Conservation (phyloP, 1,284 basidiomycete genomes). For the Crepidotus sp. region DNA sequence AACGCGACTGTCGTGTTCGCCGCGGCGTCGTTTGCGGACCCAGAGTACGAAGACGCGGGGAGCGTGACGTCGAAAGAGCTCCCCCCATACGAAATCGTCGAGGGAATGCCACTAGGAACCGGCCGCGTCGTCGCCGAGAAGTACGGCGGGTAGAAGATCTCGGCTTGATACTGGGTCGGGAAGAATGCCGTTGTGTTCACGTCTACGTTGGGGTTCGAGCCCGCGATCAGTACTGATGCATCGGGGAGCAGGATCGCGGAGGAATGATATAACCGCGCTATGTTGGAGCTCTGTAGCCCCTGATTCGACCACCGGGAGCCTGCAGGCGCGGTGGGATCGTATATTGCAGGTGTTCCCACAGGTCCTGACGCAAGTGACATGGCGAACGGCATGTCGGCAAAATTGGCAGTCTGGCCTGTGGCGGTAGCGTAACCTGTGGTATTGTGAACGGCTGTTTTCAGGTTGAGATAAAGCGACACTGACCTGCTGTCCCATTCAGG, state of each 20-base stretch:
- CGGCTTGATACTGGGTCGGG: slow-evolving; percentile 81
- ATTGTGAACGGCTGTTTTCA: too few relatives aligned
- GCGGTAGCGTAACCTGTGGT: slow-evolving; percentile 59
- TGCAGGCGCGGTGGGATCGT: slow-evolving; percentile 55
- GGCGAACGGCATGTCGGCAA: slow-evolving; percentile 49
- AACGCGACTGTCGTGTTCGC: slow-evolving; percentile 75
- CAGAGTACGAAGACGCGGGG: slow-evolving; percentile 54
- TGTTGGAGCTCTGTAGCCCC: slow-evolving; percentile 51
- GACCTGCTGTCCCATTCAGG: too few relatives aligned
- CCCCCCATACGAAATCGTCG: slow-evolving; percentile 80
- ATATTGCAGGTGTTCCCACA: slow-evolving; percentile 64
- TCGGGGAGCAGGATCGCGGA: slow-evolving; percentile 86
- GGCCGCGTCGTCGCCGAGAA: slow-evolving; percentile 74
- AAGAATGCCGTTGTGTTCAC: slow-evolving; percentile 61
- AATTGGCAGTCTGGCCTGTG: slow-evolving; percentile 40
- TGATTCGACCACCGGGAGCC: slow-evolving; percentile 69
- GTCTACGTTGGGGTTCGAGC: slow-evolving; percentile 91
- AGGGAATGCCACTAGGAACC: slow-evolving; percentile 61
- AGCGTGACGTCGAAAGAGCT: slow-evolving; percentile 58
- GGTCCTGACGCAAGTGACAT: slow-evolving; percentile 62
- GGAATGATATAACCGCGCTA: slow-evolving; percentile 82
- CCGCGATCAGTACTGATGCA: slow-evolving; percentile 79
- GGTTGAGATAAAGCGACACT: too few relatives aligned
- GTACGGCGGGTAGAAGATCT: slow-evolving; percentile 82
- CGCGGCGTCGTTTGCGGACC: slow-evolving; percentile 60